Percentiles rank a stretch among this genome's conserved stretches.
Evolutionary conservation across 805 yeast species (phyloP).

Genomic region (Jamesozyma rosinii): DNA sequence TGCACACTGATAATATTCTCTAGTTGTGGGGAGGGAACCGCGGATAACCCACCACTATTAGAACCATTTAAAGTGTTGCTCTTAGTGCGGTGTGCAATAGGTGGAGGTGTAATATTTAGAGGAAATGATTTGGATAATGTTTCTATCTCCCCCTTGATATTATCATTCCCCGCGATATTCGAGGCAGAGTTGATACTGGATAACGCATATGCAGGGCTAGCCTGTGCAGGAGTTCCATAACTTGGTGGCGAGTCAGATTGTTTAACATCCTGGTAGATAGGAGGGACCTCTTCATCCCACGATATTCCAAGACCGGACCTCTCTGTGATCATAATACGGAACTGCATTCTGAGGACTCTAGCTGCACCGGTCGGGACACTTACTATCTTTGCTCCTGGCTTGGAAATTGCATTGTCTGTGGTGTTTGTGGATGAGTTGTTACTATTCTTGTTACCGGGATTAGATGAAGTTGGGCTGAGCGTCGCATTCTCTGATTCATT

Average conservation of each 20-base stretch:
- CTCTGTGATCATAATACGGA: slow-evolving; percentile 72
- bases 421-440: neutral
- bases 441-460: slow-evolving; percentile 2
- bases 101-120: slow-evolving; percentile 18
- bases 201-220: neutral
- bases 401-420: neutral
- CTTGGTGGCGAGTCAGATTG: slow-evolving; percentile 75
- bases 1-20: slow-evolving; percentile 25
- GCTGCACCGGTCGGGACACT: slow-evolving; percentile 93
- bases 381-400: slow-evolving; percentile 22
- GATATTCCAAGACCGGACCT: slow-evolving; percentile 92
- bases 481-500: slow-evolving; percentile 12
- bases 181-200: neutral
- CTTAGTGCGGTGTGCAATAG: slow-evolving; percentile 18
- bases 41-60: slow-evolving; percentile 3
- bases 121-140: slow-evolving; percentile 2
- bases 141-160: neutral
- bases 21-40: slow-evolving; percentile 21
- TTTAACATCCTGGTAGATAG: slow-evolving; percentile 78
- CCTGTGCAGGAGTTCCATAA: slow-evolving; percentile 35
- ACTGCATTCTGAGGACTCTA: slow-evolving; percentile 88
- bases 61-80: neutral
- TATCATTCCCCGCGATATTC: slow-evolving; percentile 1
- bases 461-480: slow-evolving; percentile 12
- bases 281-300: slow-evolving; percentile 99